phyloP scores from a whole-genome alignment of 2,329 filamentous ascomycete genomes.

The Sarocladiaceae sp. region DNA sequence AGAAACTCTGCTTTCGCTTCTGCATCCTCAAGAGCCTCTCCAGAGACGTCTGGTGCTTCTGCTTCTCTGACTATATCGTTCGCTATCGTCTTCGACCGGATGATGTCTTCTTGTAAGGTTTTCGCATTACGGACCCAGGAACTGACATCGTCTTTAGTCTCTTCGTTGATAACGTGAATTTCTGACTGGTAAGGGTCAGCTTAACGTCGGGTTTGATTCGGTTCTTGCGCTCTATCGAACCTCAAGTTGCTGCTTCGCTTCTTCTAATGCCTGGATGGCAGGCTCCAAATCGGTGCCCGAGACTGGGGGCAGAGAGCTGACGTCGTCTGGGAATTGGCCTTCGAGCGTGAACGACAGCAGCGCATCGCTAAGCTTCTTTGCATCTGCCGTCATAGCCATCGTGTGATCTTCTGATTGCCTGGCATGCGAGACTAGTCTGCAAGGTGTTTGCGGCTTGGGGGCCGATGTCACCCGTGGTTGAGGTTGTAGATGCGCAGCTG shows the following conservation, averaged over 20 bases:
- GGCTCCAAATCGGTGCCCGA: conserved; percentile 31
- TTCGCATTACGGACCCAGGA: conserved; percentile 83
- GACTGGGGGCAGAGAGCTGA: conserved; percentile 29
- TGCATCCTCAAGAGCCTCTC: conserved; percentile 45
- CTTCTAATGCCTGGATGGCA: conserved; percentile 31
- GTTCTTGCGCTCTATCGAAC: conserved; percentile 18
- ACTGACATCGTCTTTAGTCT: conserved; percentile 72
- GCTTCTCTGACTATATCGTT: conserved; percentile 75
- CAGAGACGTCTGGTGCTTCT: conserved; percentile 53
- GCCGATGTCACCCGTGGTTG: background rate
- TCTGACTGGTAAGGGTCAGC: conserved; percentile 39
- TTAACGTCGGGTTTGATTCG: background rate
- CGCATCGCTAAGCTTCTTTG: conserved; percentile 30
- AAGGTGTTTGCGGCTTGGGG: no score
- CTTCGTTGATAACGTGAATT: conserved; percentile 68
- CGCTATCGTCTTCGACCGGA: conserved; percentile 70
- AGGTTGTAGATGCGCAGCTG: background rate
- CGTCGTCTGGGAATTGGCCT: conserved; percentile 34
- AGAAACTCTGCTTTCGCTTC: conserved; percentile 52
- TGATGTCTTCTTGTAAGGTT: conserved; percentile 78
- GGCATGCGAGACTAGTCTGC: no score
- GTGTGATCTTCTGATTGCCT: no score
- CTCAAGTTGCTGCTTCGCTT: conserved; percentile 31
- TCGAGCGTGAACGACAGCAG: conserved; percentile 34
- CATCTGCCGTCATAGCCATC: conserved; percentile 13